Base-by-base conservation (phyloP, 768 basidiomycete species). In the Cytidiella melzeri region DNA sequence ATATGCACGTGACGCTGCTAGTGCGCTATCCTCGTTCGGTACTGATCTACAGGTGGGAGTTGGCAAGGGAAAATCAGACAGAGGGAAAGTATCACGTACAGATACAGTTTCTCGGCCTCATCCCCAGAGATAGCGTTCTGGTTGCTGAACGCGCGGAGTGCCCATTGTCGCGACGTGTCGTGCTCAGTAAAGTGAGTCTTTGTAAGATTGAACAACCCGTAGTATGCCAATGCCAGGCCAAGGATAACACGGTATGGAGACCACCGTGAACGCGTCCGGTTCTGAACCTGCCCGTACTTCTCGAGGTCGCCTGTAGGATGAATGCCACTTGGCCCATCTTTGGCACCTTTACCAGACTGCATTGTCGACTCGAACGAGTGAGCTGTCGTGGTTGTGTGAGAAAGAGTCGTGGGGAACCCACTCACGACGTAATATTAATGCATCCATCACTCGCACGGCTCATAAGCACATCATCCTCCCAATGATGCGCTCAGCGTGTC, bases 21-120 rank as follows among this genome's bases (percentile, higher is more conserved):
- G 57, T 1, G 85, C 86, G 50, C 78, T 83, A 42, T 76, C 73
- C 4, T 70, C 57, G 52, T 71, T 75, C 1, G 84, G 86, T 10
- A 83, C 61, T 12, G 75, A 75, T 19, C 82, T 83, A 25, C 4
- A 43, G 45, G 38, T 36, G 18, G 20, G 52, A 43, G 53, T 43
- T n/a, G 7, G 1, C 12, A 26, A n/a, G 18, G 36, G 20, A 15
- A 38, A 7, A 39, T 18, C 7, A 24, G 26, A 25, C 26, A 51
- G 44, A 46, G 34, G 20, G 9, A 23, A 9, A 3, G 36, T 20
- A 3, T 9, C 26, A 58, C 70, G 58, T 43, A 70, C 71, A 73
- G 61, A 56, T 64, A 71, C 1, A 58, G 30, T 34, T 65, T 53
- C 53, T 73, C 72, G 9, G 54, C 50, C 24, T 57, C 48, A 23